phyloP scores from a whole-genome alignment of 495 filamentous ascomycete species.

The Talaromyces trachyspermus region DNA sequence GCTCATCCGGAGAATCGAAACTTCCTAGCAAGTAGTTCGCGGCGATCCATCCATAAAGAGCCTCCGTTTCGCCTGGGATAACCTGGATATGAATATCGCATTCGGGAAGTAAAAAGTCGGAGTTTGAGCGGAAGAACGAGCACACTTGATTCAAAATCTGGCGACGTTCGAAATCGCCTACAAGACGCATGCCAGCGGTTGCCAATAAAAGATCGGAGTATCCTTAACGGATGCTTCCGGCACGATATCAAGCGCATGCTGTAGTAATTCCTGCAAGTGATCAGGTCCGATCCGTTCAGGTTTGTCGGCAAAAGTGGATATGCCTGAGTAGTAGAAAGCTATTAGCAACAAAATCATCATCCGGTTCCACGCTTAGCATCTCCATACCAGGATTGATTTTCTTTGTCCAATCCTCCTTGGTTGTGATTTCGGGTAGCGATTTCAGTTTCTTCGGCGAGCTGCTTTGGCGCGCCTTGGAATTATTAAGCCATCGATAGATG shows the following conservation, averaged over 20 bases:
- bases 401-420: conserved; percentile 82
- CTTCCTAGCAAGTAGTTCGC: conserved; percentile 96
- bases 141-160: conserved; percentile 73
- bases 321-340: conserved; percentile 38
- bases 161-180: conserved; percentile 64
- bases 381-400: conserved; percentile 78
- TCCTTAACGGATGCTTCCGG: conserved; percentile 68
- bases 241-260: conserved; percentile 79
- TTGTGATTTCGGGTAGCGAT: conserved; percentile 69
- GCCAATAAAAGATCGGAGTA: conserved; percentile 93
- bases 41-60: conserved; percentile 96
- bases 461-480: conserved; percentile 54
- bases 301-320: conserved; percentile 79
- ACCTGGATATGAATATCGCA: conserved; percentile 89
- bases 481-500: conserved; percentile 87
- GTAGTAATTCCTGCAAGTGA: conserved; percentile 68
- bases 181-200: conserved; percentile 91
- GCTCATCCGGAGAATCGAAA: conserved; percentile 71
- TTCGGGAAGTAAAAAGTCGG: conserved; percentile 80
- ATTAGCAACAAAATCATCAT: conserved; percentile 6
- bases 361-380: too few relatives aligned
- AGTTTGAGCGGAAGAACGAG: conserved; percentile 69
- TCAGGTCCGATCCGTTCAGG: conserved; percentile 71
- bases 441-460: conserved; percentile 53
- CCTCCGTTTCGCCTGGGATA: conserved; percentile 95